Evolutionary conservation across 2,329 filamentous ascomycete species (phyloP).

Genomic region (Lecanicillium sp.): DNA sequence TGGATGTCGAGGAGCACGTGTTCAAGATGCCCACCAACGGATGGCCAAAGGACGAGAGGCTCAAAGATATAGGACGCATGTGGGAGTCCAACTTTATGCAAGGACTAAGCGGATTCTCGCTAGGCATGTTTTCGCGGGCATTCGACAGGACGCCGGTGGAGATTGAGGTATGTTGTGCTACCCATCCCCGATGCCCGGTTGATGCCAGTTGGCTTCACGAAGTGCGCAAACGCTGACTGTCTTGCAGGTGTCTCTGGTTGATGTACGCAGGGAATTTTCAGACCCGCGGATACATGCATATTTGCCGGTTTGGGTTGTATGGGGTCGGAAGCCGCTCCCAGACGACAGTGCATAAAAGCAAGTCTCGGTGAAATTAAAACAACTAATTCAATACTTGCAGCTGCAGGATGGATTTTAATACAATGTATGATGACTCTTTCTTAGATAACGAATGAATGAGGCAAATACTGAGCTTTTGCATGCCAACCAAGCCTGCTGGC

Average conservation of each 20-base stretch:
- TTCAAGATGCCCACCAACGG: constrained; percentile 47
- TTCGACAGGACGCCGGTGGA: constrained; percentile 33
- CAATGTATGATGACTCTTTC: too few species aligned
- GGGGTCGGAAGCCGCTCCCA: constrained; percentile 40
- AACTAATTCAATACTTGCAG: too few species aligned
- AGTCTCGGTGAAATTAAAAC: too few species aligned
- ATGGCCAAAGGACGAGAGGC: constrained; percentile 40
- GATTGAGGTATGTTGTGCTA: constrained; percentile 35
- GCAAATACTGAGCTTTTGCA: too few species aligned
- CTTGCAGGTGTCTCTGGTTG: constrained; percentile 36
- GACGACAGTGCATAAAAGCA: too few species aligned
- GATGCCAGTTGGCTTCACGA: not conserved
- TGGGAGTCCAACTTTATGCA: constrained; percentile 36
- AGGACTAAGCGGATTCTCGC: constrained; percentile 37
- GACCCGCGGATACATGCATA: constrained; percentile 41
- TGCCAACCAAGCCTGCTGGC: too few species aligned
- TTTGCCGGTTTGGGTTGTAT: constrained; percentile 40
- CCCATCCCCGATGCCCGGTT: not conserved
- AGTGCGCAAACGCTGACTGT: constrained; percentile 9
- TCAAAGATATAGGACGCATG: constrained; percentile 35
- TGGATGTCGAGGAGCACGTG: constrained; percentile 42
- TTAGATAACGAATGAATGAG: too few species aligned
- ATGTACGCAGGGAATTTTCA: constrained; percentile 39
- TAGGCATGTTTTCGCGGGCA: constrained; percentile 32
- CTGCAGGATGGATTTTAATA: too few species aligned